Conservation (phyloP, 148 eudicot species). For the Amaranthus cruentus region DNA sequence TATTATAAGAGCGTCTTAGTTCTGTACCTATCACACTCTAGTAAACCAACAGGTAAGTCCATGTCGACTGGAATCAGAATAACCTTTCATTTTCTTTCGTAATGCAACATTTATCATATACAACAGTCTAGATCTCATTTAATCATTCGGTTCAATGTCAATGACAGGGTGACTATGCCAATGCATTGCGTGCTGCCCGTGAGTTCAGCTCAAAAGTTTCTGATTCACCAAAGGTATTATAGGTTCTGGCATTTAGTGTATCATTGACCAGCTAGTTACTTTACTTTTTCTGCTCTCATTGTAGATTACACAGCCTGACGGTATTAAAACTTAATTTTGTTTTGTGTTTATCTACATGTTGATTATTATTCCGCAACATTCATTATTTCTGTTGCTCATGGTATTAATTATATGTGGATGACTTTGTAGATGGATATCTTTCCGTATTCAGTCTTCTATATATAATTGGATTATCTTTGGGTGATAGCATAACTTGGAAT, state of each 20-base stretch:
- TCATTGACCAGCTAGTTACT: too few species aligned
- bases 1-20: slow-evolving; percentile 56
- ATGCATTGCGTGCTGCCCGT: slow-evolving; percentile 59
- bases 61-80: not conserved
- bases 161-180: slow-evolving; percentile 54
- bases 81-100: not conserved
- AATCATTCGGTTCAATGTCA: slow-evolving; percentile 18
- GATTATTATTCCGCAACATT: not conserved
- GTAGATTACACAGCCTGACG: too few species aligned
- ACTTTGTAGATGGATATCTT: slow-evolving; percentile 53
- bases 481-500: not conserved
- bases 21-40: slow-evolving; percentile 67
- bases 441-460: slow-evolving; percentile 71
- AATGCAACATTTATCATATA: not conserved
- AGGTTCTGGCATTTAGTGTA: slow-evolving; percentile 6
- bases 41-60: slow-evolving; percentile 52
- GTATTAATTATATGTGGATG: slow-evolving; percentile 4
- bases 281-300: too few species aligned
- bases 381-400: slow-evolving; percentile 15
- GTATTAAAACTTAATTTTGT: too few species aligned
- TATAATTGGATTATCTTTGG: slow-evolving; percentile 22
- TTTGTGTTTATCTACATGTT: not conserved
- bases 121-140: not conserved
- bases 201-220: slow-evolving; percentile 54
- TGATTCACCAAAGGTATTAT: slow-evolving; percentile 53